Evolutionary conservation across 345 rosid species (phyloP).

Genomic region (Viola odorata): DNA sequence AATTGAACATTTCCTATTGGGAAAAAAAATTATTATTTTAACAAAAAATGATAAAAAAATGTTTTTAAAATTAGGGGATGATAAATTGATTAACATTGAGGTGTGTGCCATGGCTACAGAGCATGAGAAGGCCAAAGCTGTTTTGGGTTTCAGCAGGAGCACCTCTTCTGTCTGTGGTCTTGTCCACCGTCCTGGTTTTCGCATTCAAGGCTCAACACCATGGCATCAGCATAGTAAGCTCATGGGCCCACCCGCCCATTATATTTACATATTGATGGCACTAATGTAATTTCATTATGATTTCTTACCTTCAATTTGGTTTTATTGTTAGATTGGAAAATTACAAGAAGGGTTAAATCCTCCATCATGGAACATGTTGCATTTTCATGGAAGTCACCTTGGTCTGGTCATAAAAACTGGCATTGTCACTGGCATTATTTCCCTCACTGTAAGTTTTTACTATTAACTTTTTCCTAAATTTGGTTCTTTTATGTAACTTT

Average conservation of each 20-base stretch:
- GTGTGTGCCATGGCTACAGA: slow-evolving; percentile 41
- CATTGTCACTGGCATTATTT: slow-evolving; percentile 76
- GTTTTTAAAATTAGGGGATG: no score
- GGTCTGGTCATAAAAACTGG: slow-evolving; percentile 78
- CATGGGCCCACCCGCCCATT: not conserved
- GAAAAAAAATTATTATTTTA: no score
- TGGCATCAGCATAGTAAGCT: slow-evolving; percentile 62
- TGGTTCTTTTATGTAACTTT: not conserved
- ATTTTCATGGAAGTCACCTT: slow-evolving; percentile 61
- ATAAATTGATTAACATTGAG: not conserved
- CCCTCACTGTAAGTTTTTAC: slow-evolving; percentile 64
- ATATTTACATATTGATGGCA: not conserved
- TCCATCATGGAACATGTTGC: slow-evolving; percentile 87
- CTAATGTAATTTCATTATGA: not conserved
- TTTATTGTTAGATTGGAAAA: slow-evolving; percentile 58
- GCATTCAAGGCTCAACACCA: slow-evolving; percentile 70
- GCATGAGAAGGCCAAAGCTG: slow-evolving; percentile 66
- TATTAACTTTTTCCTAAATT: no score
- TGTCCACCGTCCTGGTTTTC: slow-evolving; percentile 71
- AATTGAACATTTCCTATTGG: no score
- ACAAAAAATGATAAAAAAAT: no score
- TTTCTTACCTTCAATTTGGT: not conserved
- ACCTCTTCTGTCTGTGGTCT: slow-evolving; percentile 67
- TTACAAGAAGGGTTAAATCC: slow-evolving; percentile 87
- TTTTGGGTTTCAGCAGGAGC: slow-evolving; percentile 90